phyloP scores from a whole-genome alignment of 768 basidiomycete genomes.

The Xerocomus spinulosus region DNA sequence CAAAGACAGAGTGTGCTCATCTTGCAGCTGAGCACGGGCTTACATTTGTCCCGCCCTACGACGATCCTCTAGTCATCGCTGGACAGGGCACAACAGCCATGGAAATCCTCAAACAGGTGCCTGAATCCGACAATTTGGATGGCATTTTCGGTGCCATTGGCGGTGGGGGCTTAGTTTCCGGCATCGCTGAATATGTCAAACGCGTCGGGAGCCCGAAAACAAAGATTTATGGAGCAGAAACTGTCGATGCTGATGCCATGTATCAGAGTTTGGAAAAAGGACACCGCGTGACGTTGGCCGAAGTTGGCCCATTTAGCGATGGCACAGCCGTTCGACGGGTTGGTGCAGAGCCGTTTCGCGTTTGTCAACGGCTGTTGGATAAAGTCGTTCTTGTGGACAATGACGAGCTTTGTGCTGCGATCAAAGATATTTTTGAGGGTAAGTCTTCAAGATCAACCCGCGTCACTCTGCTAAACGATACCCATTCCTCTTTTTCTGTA shows the following conservation, averaged over 20 bases:
- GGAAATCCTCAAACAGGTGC: constrained; percentile 89
- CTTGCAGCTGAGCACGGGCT: constrained; percentile 74
- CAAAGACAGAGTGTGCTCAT: constrained; percentile 89
- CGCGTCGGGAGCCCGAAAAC: constrained; percentile 82
- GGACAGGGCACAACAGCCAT: constrained; percentile 95
- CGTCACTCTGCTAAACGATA: not conserved
- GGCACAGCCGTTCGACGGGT: constrained; percentile 97
- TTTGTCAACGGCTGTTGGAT: constrained; percentile 83
- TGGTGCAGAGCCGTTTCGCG: constrained; percentile 90
- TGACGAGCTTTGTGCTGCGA: constrained; percentile 96
- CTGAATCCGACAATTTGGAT: constrained; percentile 69
- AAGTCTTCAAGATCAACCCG: constrained; percentile 7
- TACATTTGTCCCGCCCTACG: constrained; percentile 93
- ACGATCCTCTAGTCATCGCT: constrained; percentile 94
- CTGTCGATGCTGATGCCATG: constrained; percentile 94
- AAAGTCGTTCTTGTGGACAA: constrained; percentile 82
- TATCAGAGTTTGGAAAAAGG: constrained; percentile 74
- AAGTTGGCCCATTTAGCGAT: constrained; percentile 96
- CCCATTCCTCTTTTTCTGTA: constrained; percentile 1
- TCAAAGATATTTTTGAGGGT: constrained; percentile 99
- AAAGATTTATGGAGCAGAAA: constrained; percentile 88
- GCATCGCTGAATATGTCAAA: constrained; percentile 89
- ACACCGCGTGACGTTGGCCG: constrained; percentile 73
- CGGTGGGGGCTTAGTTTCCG: constrained; percentile 90
- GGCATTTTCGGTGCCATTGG: constrained; percentile 90